Base-by-base conservation (phyloP, 139 green algal species). In the Deuterostichococcus epilithicus region DNA sequence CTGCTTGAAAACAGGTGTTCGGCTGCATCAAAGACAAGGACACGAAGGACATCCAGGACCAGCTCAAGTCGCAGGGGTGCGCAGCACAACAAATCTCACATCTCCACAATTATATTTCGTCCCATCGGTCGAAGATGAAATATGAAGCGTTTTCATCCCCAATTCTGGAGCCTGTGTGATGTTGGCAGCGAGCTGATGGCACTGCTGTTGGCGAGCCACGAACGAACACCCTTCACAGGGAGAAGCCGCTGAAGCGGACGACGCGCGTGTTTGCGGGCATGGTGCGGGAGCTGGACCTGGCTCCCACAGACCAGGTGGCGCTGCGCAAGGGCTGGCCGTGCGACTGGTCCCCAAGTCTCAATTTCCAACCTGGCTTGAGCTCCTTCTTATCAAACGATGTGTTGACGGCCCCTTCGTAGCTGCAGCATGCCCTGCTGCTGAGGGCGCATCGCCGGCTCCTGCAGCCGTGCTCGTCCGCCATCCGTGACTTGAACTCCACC, bases 251-350 rank as follows among this genome's bases (percentile, higher is more conserved):
- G 73, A 47, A 74, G 36, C 45, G 73, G 18, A 83, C 78, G 30
- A 74, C 78, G 15, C 45, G 73, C 20, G 78, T 74, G 78, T 69
- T 83, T 58, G 78, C 73, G 3, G 28, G 44, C 37, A 67, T 83
- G 28, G 34, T 83, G 0, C 73, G 73, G 8, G 44, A 79, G 35
- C 63, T 75, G 45, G 78, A 83, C 52, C 68, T 83, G n/a, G 78
- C 78, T 1, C 73, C 78, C 22, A 76, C 73, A 42, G 78, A 83
- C 52, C 39, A 68, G 20, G 73, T 66, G 0, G 6, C 10, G 42
- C 10, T 52, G 8, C 10, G 42, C 42, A 13, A 52, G n/a, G n/a
- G n/a, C n/a, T n/a, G n/a, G n/a, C n/a, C n/a, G n/a, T n/a, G n/a
- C n/a, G n/a, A n/a, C n/a, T n/a, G n/a, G n/a, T n/a, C n/a, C n/a